Evolutionary conservation across 176 grass and related monocot species (phyloP), one percentile per base, ranked within the genome.

Genomic region (Phoenix roebelenii): DNA sequence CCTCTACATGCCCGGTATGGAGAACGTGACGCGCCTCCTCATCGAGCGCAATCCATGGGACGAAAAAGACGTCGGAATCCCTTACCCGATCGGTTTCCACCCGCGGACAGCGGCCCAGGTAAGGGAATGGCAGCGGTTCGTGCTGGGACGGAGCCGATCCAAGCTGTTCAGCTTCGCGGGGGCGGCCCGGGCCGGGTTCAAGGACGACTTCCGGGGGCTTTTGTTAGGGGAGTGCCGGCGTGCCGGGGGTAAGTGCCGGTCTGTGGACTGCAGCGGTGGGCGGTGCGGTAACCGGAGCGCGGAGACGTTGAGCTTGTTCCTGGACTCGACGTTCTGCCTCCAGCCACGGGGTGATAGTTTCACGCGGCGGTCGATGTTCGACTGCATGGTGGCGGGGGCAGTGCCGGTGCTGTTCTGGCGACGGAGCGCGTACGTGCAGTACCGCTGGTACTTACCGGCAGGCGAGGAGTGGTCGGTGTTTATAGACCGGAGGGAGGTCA

Each of bases 321-420:
- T 96, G 18, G 78, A 80, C 73, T 87, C 86, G 1, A 29, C 26
- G 12, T 96, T 96, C 80, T 96, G 91, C 76, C 84, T 96, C 51
- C 91, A 96, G 74, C 91, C 91, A 32, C 81, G 83, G 25, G 91
- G 91, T 22, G 91, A 96, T 65, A 96, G 91, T 76, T 88, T 77
- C 83, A 90, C 91, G 26, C 77, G 91, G 25, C 79, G 86, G 4
- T 96, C 91, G 2, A 55, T 96, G 72, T 96, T 96, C 70, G 91
- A 96, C 74, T 96, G 91, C 77, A 96, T 96, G 74, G 60, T 96
- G 60, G 83, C 83, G 14, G 91, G 91, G 16, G 84, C 86, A 32
- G 75, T 96, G 61, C 92, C 92, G 48, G 92, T 96, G 48, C 66
- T 96, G 12, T 96, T 96, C 72, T 96, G 86, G 87, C 78, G 76